Percentiles rank a stretch among this genome's conserved stretches.
Conservation (phyloP, 768 basidiomycete genomes). For the Mycena metata region DNA sequence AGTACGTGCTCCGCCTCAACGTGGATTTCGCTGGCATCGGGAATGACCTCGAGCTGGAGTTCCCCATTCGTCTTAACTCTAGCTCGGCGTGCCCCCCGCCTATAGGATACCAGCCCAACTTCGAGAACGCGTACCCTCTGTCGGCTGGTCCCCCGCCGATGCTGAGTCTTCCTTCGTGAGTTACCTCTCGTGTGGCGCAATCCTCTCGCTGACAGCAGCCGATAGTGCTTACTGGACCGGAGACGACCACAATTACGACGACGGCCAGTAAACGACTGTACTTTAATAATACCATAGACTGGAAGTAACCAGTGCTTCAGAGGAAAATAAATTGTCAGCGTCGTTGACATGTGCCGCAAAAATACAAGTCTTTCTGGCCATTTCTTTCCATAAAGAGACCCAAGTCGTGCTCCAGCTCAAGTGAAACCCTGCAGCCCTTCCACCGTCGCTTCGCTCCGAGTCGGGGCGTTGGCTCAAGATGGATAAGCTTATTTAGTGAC, state of each 20-base stretch:
- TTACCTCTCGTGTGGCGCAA: background rate
- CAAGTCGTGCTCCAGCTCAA: too few species aligned
- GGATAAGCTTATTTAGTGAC: too few species aligned
- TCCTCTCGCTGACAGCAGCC: background rate
- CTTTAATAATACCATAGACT: background rate
- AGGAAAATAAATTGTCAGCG: too few species aligned
- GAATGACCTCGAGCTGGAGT: constrained; percentile 33
- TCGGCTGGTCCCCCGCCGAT: constrained; percentile 32
- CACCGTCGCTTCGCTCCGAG: too few species aligned
- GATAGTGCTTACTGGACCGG: constrained; percentile 32
- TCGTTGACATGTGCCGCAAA: too few species aligned
- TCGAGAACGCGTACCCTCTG: constrained; percentile 25
- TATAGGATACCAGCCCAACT: constrained; percentile 19
- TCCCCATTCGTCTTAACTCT: constrained; percentile 35
- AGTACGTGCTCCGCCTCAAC: constrained; percentile 29
- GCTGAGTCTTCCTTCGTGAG: constrained; percentile 32
- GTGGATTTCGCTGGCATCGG: constrained; percentile 35
- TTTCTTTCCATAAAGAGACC: too few species aligned
- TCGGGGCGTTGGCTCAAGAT: too few species aligned
- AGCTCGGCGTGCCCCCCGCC: constrained; percentile 27
- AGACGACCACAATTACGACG: constrained; percentile 33
- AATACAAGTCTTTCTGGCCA: too few species aligned
- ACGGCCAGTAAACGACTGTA: constrained; percentile 2
- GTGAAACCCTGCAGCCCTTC: too few species aligned
- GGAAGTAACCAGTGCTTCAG: background rate